Base-by-base conservation (phyloP, 2,329 filamentous ascomycete genomes). In the Pseudogymnoascus sp. region DNA sequence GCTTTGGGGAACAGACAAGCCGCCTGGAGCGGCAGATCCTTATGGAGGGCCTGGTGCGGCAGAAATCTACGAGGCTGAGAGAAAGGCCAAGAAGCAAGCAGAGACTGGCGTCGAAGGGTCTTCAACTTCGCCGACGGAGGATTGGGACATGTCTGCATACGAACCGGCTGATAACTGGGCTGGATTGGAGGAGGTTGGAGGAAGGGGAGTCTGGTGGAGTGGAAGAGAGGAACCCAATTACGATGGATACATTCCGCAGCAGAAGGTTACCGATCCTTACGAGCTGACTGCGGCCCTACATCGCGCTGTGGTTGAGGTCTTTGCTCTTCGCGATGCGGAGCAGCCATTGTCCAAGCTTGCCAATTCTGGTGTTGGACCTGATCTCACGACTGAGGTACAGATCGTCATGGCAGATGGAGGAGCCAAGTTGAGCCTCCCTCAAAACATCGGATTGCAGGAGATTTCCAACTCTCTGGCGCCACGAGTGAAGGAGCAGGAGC, bases 291-390 rank as follows among this genome's bases (percentile, higher is more conserved):
- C 69, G 45, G 75, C 79, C 33, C 76, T 86, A 40, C 81, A 82
- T 64, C 78, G 82, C 64, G 79, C 83, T 3, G 74, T 82, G 9
- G 78, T 86, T 4, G 84, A 87, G 68, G 72, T 83, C 4, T 78
- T 79, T 64, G 72, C 81, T 2, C 71, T 84, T 70, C 74, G 74
- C 63, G 70, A 75, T 66, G 73, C 76, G 60, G 77, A 75, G 52
- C 76, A 73, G 65, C 65, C 69, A 27, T 55, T 70, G 15, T 59
- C 60, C 12, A 58, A 63, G 5, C 61, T 72, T 6, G 67, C 65
- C 5, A 64, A 63, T 5, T 55, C 64, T 3, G 60, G 48, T 27
- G 60, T 63, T 60, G 64, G 59, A 9, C 33, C 58, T 0, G 66
- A 69, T 61, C 40, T 68, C 9, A 70, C 69, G 6, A 48, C 62